Evolutionary conservation across 1,139 yeast species (phyloP).

Genomic region (Scheffersomyces cryptocercus): DNA sequence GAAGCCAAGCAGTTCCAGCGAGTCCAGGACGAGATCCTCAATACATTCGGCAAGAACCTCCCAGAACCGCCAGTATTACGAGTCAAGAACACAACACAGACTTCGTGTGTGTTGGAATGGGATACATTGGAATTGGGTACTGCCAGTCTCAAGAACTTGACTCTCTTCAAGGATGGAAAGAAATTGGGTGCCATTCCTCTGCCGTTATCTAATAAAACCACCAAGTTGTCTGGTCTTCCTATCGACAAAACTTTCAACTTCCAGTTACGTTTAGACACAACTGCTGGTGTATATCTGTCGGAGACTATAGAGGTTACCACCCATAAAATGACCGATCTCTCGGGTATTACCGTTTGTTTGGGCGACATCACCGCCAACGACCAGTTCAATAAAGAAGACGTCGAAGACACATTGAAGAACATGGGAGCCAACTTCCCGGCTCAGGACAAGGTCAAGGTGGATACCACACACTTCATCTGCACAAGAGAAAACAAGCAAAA

Average conservation of each 20-base stretch:
- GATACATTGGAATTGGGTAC: conserved; percentile 83
- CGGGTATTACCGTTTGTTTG: conserved; percentile 89
- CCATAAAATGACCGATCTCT: conserved; percentile 93
- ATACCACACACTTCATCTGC: conserved; percentile 92
- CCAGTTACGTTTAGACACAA: conserved; percentile 78
- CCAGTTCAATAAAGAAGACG: conserved; percentile 58
- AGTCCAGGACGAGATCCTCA: conserved; percentile 74
- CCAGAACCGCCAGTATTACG: conserved; percentile 76
- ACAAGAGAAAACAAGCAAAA: conserved; percentile 61
- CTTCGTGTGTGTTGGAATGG: conserved; percentile 95
- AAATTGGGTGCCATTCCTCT: conserved; percentile 86
- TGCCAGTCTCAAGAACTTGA: conserved; percentile 72
- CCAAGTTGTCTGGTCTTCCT: conserved; percentile 89
- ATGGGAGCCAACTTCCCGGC: conserved; percentile 84
- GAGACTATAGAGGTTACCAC: conserved; percentile 72
- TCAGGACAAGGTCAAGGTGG: conserved; percentile 73
- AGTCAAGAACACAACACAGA: conserved; percentile 83
- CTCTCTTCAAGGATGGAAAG: conserved; percentile 75
- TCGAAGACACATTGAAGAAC: conserved; percentile 59
- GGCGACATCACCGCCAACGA: conserved; percentile 74
- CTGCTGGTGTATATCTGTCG: conserved; percentile 82
- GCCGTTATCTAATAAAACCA: conserved; percentile 75
- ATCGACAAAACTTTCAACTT: conserved; percentile 82
- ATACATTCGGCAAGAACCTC: conserved; percentile 68
- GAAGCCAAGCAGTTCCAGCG: conserved; percentile 60